Percentiles rank a stretch among this genome's conserved stretches.
These are phyloP conservation scores for Globisporangium orthogonon DNA, from an alignment of 352 stramenopile species.

Conservation along the genomic window DNA sequence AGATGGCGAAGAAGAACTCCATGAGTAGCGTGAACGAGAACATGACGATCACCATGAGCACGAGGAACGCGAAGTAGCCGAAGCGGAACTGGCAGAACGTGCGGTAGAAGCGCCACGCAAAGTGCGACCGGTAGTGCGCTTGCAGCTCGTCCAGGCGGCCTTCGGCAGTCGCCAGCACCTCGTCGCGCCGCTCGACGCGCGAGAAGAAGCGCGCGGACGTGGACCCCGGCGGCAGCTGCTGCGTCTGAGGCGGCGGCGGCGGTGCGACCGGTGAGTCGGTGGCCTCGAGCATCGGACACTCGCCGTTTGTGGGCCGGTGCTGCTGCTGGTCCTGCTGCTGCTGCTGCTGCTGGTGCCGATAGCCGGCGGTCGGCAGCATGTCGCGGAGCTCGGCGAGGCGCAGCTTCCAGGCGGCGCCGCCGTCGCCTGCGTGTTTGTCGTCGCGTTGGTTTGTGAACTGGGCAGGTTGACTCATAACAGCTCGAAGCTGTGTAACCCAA, in stretches of 20 bases:
- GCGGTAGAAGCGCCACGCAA: slow-evolving; percentile 60
- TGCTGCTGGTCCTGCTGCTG: not conserved
- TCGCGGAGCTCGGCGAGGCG: slow-evolving; percentile 12
- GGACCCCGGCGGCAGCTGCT: slow-evolving; percentile 2
- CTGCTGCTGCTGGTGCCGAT: too few relatives aligned
- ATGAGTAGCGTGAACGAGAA: slow-evolving; percentile 82
- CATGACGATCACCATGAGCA: slow-evolving; percentile 79
- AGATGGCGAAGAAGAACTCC: slow-evolving; percentile 85
- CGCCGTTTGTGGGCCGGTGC: slow-evolving; percentile 2
- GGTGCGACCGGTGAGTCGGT: slow-evolving; percentile 1
- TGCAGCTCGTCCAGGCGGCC: slow-evolving; percentile 51
- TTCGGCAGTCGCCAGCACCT: slow-evolving; percentile 38
- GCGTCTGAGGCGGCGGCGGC: not conserved
- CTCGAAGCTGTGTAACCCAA: too few relatives aligned
- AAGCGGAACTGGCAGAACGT: slow-evolving; percentile 72
- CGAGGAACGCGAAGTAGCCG: slow-evolving; percentile 74
- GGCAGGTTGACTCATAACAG: too few relatives aligned
- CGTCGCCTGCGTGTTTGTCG: not conserved
- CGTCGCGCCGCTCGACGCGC: slow-evolving; percentile 25
- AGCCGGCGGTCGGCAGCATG: slow-evolving; percentile 7
- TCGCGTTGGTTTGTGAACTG: too few relatives aligned
- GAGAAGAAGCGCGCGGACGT: slow-evolving; percentile 11
- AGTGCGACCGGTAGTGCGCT: slow-evolving; percentile 32
- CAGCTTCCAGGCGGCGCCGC: slow-evolving; percentile 4
- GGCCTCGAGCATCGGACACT: slow-evolving; percentile 16